Evolutionary conservation across 305 asterid genomes (phyloP).

Genomic region (Solanum hybrid): DNA sequence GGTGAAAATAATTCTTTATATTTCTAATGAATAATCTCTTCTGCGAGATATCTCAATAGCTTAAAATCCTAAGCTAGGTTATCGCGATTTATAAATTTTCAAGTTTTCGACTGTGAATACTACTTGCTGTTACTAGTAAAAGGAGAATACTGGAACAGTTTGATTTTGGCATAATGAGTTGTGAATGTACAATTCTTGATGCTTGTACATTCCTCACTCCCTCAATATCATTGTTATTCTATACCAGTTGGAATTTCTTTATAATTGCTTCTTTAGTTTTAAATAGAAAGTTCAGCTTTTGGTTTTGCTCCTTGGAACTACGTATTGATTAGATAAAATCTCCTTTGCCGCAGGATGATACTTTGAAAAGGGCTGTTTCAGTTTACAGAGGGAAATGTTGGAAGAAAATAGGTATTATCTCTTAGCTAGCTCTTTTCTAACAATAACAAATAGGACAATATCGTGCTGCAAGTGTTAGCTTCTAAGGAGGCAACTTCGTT

Average conservation of each 20-base stretch:
- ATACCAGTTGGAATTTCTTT: background rate
- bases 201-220: background rate
- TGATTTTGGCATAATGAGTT: background rate
- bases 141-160: background rate
- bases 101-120: background rate
- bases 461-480: background rate
- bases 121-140: background rate
- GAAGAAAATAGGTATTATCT: slow-evolving; percentile 85
- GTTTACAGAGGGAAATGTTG: slow-evolving; percentile 81
- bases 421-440: background rate
- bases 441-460: background rate
- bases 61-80: background rate
- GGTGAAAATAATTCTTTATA: slow-evolving; percentile 36
- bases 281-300: background rate
- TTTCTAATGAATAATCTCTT: background rate
- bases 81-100: background rate
- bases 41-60: background rate
- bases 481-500: background rate
- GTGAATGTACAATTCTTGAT: background rate
- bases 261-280: background rate
- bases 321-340: background rate
- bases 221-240: background rate
- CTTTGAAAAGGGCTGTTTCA: slow-evolving; percentile 68
- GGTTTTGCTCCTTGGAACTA: background rate
- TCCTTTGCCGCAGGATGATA: slow-evolving; percentile 52